Evolutionary conservation across 495 filamentous ascomycete genomes (phyloP).

Genomic region (Penicillium psychrofluorescens): DNA sequence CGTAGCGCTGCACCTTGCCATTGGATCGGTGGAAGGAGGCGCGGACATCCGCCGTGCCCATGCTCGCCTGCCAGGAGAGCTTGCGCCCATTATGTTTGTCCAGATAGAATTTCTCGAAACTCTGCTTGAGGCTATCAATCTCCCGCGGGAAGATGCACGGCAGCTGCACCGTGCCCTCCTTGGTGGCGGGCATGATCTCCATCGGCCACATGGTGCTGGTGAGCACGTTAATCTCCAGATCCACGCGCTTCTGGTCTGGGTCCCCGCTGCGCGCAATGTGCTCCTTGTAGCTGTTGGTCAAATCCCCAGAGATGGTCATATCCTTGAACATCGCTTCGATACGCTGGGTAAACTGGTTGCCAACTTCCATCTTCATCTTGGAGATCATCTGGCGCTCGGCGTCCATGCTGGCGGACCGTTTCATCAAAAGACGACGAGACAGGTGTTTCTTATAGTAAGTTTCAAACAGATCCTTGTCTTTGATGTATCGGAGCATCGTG

Average conservation of each 20-base stretch:
- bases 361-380: conserved; percentile 91
- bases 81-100: conserved; percentile 78
- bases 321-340: conserved; percentile 98
- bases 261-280: conserved; percentile 60
- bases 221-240: conserved; percentile 76
- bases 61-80: conserved; percentile 75
- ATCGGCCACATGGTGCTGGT: conserved; percentile 93
- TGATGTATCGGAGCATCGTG: conserved; percentile 73
- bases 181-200: conserved; percentile 65
- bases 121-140: conserved; percentile 69
- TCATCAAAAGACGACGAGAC: conserved; percentile 74
- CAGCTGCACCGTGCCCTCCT: conserved; percentile 43
- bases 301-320: conserved; percentile 82
- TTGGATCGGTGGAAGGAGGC: conserved; percentile 69
- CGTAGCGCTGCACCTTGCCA: conserved; percentile 69
- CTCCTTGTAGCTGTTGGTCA: conserved; percentile 66
- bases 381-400: conserved; percentile 93
- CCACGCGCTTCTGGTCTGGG: conserved; percentile 58
- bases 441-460: conserved; percentile 98
- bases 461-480: conserved; percentile 94
- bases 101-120: conserved; percentile 86
- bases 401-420: conserved; percentile 79
- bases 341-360: conserved; percentile 86
- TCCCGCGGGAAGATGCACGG: conserved; percentile 65
- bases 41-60: conserved; percentile 83